Evolutionary conservation across 345 rosid genomes (phyloP), one percentile per base, ranked within the genome.

Genomic region (Brassica napus): DNA sequence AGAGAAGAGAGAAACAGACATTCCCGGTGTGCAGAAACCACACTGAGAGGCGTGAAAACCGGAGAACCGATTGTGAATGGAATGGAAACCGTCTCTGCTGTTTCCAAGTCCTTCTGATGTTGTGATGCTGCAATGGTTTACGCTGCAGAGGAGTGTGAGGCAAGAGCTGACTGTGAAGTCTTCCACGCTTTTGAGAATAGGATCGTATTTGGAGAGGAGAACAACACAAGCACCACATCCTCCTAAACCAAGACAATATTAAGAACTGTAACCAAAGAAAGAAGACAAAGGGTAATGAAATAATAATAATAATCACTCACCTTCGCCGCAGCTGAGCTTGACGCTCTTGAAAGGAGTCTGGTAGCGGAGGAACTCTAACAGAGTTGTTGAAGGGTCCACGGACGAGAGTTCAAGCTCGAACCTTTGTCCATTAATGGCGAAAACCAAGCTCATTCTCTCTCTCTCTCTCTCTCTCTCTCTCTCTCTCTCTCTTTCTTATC

Each of bases 181-280:
- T 75, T 94, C 96, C 8, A 91, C 92, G 37, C 49, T 79, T 71
- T 86, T 85, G 9, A 65, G 75, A 49, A 82, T 69, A 4, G 84
- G 86, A 74, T 88, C 87, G 64, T 90, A 91, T 70, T 82, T 91
- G 32, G 98, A 92, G 66, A 91, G 80, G 15, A 94, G 85, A 57
- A 90, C 98, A 81, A 90, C 83, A 75, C 98, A 91, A 71, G 98
- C 94, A 26, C 97, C 98, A 72, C 98, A 94, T 52, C 97, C 97
- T 78, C 98, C 97, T 94, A 71, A 76, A 15, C 14, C 52, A 52
- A 67, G 37, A 59, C 8, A 60, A 69, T 15, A 68, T 12, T 5
- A 52, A 39, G 12, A 8, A 35, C 1, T 2, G 52, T 44, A 4
- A 9, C 9, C 52, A 61, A 31, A 61, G 16, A 55, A 71, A 28